Conservation (phyloP, 2,329 filamentous ascomycete genomes). For the Monascus ruber region DNA sequence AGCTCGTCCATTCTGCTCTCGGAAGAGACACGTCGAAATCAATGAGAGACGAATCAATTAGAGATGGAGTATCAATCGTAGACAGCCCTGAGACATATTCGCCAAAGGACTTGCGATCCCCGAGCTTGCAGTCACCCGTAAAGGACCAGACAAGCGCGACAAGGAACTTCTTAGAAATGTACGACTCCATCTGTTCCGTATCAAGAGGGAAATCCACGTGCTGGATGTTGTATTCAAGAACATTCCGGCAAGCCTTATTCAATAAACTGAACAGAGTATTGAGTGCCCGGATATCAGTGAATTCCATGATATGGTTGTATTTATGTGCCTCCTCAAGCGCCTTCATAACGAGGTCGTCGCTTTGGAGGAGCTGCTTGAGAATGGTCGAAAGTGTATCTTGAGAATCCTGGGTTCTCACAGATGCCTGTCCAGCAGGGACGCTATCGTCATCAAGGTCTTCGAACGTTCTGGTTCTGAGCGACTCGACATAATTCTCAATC, state of each 20-base stretch:
- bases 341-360: constrained; percentile 68
- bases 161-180: constrained; percentile 85
- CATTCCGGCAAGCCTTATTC: constrained; percentile 83
- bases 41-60: constrained; percentile 72
- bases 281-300: constrained; percentile 78
- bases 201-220: constrained; percentile 91
- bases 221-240: constrained; percentile 91
- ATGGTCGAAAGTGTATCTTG: constrained; percentile 72
- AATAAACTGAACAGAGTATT: constrained; percentile 90
- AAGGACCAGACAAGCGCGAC: constrained; percentile 91
- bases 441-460: constrained; percentile 94
- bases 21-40: constrained; percentile 89
- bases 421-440: constrained; percentile 61
- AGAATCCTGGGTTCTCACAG: constrained; percentile 65
- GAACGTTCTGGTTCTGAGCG: constrained; percentile 70
- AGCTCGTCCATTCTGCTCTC: constrained; percentile 76
- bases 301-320: constrained; percentile 97
- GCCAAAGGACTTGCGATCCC: constrained; percentile 79
- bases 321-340: constrained; percentile 63
- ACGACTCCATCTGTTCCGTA: constrained; percentile 77
- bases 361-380: constrained; percentile 61
- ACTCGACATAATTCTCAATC: constrained; percentile 80
- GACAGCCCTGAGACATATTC: constrained; percentile 72
- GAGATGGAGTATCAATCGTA: constrained; percentile 70
- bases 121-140: constrained; percentile 83